Conservation (phyloP, 805 yeast genomes). For the Starmerella sirachaensis region DNA sequence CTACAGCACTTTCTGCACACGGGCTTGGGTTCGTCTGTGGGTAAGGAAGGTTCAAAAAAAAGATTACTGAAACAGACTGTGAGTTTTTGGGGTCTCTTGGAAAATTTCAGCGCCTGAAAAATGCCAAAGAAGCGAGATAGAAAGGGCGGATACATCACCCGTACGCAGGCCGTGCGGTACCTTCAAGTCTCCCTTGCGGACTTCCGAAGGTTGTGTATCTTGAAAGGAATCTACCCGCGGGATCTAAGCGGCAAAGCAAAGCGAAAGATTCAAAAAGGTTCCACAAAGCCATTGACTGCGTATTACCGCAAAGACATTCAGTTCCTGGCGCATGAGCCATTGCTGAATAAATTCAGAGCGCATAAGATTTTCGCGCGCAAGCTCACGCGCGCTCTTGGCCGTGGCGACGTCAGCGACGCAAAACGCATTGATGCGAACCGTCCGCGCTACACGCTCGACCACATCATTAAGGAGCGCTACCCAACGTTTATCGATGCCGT, state of each 20-base stretch:
- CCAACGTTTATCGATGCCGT: constrained; percentile 88
- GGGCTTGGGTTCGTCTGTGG: too few species aligned
- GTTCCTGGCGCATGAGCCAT: constrained; percentile 89
- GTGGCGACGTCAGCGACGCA: constrained; percentile 85
- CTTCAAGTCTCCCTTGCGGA: constrained; percentile 91
- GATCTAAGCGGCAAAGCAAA: constrained; percentile 72
- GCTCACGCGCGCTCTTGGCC: constrained; percentile 76
- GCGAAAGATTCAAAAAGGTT: constrained; percentile 93
- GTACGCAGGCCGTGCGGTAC: constrained; percentile 88
- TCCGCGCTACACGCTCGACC: constrained; percentile 78
- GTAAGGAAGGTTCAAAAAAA: too few species aligned
- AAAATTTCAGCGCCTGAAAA: not conserved
- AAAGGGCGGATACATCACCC: constrained; percentile 51
- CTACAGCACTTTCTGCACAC: too few species aligned
- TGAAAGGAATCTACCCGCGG: constrained; percentile 95
- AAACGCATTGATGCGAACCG: constrained; percentile 68
- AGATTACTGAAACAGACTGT: constrained; percentile 4
- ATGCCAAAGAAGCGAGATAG: constrained; percentile 20
- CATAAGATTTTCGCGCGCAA: constrained; percentile 91
- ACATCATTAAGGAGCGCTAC: constrained; percentile 86
- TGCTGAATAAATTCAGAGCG: constrained; percentile 78
- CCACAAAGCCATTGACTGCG: constrained; percentile 92
- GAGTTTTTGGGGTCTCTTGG: not conserved
- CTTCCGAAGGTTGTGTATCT: constrained; percentile 85
- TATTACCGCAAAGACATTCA: constrained; percentile 91